phyloP scores from a whole-genome alignment of 2,329 filamentous ascomycete species.

The Paramyrothecium roridum region DNA sequence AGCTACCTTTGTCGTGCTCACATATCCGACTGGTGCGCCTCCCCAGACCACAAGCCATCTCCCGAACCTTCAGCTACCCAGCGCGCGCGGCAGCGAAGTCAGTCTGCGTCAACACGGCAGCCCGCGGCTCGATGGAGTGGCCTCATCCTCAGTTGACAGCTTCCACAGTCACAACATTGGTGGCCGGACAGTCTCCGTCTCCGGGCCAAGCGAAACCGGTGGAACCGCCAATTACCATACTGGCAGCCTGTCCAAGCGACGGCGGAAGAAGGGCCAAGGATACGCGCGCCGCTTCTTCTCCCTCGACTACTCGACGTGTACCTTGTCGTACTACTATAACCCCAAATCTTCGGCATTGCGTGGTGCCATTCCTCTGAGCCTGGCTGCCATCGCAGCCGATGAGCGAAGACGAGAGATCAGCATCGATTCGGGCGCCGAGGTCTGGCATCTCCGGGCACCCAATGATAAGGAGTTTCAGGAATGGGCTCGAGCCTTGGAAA shows the following conservation, averaged over 20 bases:
- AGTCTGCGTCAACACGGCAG: conserved; percentile 49
- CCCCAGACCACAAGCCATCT: conserved; percentile 73
- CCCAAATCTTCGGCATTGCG: conserved; percentile 88
- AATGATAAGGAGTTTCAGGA: conserved; percentile 82
- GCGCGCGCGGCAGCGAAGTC: conserved; percentile 40
- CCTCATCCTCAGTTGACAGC: conserved; percentile 59
- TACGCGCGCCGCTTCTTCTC: conserved; percentile 94
- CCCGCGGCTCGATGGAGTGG: conserved; percentile 38
- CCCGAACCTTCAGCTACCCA: conserved; percentile 49
- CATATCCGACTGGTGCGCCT: conserved; percentile 79
- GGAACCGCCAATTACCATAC: conserved; percentile 64
- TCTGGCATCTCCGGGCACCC: conserved; percentile 88
- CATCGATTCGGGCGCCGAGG: conserved; percentile 93
- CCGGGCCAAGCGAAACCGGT: conserved; percentile 49
- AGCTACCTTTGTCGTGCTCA: conserved; percentile 90
- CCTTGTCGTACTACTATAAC: conserved; percentile 94
- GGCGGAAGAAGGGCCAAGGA: conserved; percentile 90
- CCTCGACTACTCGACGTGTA: conserved; percentile 89
- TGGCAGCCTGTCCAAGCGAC: conserved; percentile 82
- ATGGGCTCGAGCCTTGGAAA: conserved; percentile 84
- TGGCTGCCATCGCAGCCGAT: conserved; percentile 88
- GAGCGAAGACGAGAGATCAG: conserved; percentile 87
- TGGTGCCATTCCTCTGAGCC: conserved; percentile 85
- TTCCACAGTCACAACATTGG: conserved; percentile 48
- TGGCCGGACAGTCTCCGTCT: conserved; percentile 44